Percentiles rank a stretch among this genome's conserved stretches.
Conservation (phyloP, 352 stramenopile genomes). For the Pythium pyrilobum region DNA sequence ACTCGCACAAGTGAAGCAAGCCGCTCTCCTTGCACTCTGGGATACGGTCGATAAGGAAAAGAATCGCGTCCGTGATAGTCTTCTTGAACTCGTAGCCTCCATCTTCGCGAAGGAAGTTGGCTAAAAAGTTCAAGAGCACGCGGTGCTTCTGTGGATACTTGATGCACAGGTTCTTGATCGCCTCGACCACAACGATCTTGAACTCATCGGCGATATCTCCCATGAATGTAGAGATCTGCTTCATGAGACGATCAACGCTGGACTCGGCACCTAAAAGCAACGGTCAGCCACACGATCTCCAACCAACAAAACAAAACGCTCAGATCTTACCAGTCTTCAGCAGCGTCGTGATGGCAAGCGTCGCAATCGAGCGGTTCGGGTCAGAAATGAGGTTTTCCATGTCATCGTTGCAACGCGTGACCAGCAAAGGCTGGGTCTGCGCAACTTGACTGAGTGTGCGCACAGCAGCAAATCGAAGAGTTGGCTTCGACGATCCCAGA, state of each 20-base stretch:
- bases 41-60: conserved; percentile 96
- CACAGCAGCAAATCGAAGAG: conserved; percentile 96
- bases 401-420: conserved; percentile 98
- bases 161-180: conserved; percentile 96
- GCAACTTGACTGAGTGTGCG: conserved; percentile 93
- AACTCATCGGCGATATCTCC: conserved; percentile 99
- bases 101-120: conserved; percentile 95
- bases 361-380: conserved; percentile 97
- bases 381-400: conserved; percentile 97
- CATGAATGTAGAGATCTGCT: conserved; percentile 98
- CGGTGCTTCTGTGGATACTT: conserved; percentile 98
- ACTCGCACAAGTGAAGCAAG: conserved; percentile 98
- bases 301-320: not conserved
- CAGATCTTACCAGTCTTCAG: conserved; percentile 92
- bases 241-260: conserved; percentile 95
- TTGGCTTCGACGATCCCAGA: conserved; percentile 93
- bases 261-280: conserved; percentile 81
- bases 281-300: not conserved
- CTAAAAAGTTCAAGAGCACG: conserved; percentile 97
- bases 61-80: conserved; percentile 97
- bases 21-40: conserved; percentile 96
- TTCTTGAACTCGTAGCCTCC: conserved; percentile 99
- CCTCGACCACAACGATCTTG: conserved; percentile 98
- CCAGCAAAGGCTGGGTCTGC: conserved; percentile 90
- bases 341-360: conserved; percentile 98